Conservation (phyloP, 1,284 basidiomycete species). For the Austroboletus niveus region DNA sequence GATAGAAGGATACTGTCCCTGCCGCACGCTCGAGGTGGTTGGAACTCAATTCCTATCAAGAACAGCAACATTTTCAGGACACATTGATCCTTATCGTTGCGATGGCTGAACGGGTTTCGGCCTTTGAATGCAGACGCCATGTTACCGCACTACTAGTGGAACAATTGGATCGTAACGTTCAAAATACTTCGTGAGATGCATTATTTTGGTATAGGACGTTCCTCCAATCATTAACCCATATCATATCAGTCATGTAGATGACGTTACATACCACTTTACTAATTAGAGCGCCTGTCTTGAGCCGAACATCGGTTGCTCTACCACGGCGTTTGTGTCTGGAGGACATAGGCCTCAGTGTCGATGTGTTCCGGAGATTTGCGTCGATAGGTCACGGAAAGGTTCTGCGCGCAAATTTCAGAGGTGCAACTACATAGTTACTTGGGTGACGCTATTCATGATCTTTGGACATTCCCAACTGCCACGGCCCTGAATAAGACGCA, state of each 20-base stretch:
- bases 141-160: conserved; percentile 25
- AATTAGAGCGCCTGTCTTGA: conserved; percentile 11
- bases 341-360: conserved; percentile 12
- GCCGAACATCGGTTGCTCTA: conserved; percentile 14
- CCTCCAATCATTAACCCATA: neutral
- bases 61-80: no score
- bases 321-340: conserved; percentile 26
- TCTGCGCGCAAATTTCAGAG: conserved; percentile 19
- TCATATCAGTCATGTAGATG: conserved; percentile 1
- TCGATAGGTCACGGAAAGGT: conserved; percentile 17
- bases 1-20: no score
- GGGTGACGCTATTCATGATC: neutral
- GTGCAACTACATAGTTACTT: conserved; percentile 20
- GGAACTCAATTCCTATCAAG: no score
- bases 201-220: neutral
- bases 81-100: no score
- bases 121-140: conserved; percentile 27
- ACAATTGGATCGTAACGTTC: conserved; percentile 12
- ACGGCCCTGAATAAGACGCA: no score
- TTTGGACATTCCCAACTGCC: no score
- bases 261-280: neutral
- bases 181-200: conserved; percentile 13
- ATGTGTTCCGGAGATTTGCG: neutral
- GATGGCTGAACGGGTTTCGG: no score
- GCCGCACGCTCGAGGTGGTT: no score